Percentiles rank a stretch among this genome's conserved stretches.
Conservation (phyloP, 2,329 filamentous ascomycete species). For the Scedosporium minutisporum region DNA sequence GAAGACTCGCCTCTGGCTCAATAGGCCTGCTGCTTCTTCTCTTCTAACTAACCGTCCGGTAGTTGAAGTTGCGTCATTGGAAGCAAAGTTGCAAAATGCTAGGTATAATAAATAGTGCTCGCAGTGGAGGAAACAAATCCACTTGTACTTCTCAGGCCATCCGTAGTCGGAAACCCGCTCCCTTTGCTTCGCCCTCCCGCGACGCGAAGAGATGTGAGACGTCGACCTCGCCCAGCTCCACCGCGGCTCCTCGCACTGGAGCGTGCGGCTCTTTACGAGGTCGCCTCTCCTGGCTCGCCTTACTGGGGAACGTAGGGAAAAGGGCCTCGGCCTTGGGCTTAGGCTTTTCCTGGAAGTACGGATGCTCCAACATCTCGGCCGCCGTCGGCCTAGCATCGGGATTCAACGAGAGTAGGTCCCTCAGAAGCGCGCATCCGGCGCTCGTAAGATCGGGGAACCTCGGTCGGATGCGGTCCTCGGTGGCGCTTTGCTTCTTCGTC, state of each 20-base stretch:
- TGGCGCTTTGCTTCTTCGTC: constrained; percentile 16
- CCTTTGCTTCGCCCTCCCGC: constrained; percentile 53
- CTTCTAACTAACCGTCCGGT: no score
- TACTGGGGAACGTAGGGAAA: constrained; percentile 95
- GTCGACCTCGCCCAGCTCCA: constrained; percentile 47
- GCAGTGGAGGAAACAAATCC: not conserved
- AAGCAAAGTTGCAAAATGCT: no score
- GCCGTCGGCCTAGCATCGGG: constrained; percentile 64
- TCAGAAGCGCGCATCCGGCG: constrained; percentile 62
- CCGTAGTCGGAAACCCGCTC: constrained; percentile 56
- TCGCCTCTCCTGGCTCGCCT: constrained; percentile 81
- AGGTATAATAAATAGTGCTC: no score
- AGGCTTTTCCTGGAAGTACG: constrained; percentile 83
- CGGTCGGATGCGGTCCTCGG: constrained; percentile 53
- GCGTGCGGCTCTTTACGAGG: constrained; percentile 65
- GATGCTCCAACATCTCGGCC: constrained; percentile 62
- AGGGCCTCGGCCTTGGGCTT: constrained; percentile 81
- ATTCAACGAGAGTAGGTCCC: constrained; percentile 62
- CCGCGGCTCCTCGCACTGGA: constrained; percentile 63
- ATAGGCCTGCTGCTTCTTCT: no score
- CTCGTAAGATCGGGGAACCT: constrained; percentile 75
- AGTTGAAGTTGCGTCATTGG: no score
- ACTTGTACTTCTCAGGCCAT: constrained; percentile 32
- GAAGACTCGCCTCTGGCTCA: no score
- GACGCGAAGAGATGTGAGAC: constrained; percentile 64